Percentiles rank a stretch among this genome's conserved stretches.
These are phyloP conservation scores for Syzygium malaccense DNA, from an alignment of 441 rosid genomes.

Conservation along the genomic window DNA sequence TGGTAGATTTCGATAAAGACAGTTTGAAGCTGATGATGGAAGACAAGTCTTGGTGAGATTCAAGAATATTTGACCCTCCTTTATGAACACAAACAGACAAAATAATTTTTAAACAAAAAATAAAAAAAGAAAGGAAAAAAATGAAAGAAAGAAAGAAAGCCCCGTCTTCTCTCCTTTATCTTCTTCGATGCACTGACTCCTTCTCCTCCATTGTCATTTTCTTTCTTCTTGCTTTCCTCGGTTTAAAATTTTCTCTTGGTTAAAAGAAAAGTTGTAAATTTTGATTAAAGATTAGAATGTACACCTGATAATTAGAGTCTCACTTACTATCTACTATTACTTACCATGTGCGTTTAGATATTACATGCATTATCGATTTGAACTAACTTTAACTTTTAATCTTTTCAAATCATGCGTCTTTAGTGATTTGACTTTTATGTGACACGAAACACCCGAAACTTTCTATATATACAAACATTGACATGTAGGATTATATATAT, in stretches of 20 bases:
- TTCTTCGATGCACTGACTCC: slow-evolving; percentile 24
- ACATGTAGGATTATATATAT: not conserved
- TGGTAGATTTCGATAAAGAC: slow-evolving; percentile 44
- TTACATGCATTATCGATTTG: not conserved
- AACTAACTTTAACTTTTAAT: not conserved
- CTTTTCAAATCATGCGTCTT: not conserved
- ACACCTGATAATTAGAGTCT: not conserved
- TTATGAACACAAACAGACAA: slow-evolving; percentile 6
- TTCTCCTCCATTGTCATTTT: slow-evolving; percentile 34
- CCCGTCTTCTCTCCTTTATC: slow-evolving; percentile 23
- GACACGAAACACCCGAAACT: not conserved
- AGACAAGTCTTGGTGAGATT: slow-evolving; percentile 52
- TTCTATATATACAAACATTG: not conserved
- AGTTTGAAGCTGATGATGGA: slow-evolving; percentile 48
- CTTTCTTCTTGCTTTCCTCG: slow-evolving; percentile 4
- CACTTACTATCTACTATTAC: not conserved
- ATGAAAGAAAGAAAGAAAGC: not conserved
- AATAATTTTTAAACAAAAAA: not conserved
- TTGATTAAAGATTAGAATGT: no score
- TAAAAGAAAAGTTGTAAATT: not conserved
- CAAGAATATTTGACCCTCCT: slow-evolving; percentile 59
- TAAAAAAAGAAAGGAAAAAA: not conserved
- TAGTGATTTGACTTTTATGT: not conserved
- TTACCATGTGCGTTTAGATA: not conserved
- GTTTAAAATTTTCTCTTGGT: not conserved